Base-by-base conservation (phyloP, 192 early-diverging fungal species). In the Pilaira anomala region DNA sequence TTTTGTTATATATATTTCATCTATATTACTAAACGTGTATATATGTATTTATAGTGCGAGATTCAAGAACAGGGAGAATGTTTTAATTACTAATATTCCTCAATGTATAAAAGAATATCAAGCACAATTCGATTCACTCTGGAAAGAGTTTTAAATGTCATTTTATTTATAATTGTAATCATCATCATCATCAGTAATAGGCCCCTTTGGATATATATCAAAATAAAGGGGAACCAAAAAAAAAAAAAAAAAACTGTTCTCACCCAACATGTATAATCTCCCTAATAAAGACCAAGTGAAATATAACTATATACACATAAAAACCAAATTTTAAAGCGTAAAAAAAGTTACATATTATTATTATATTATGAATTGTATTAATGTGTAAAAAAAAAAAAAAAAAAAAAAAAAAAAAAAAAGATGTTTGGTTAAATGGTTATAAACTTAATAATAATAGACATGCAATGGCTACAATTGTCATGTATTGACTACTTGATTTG, bases 51-150 rank as follows among this genome's bases (percentile, higher is more conserved):
- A 74, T 44, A 71, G 80, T 12, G 87, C 87, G 7, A 84, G 88
- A 45, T 82, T 80, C 45, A 76, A 80, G 56, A 90, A 90, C 71
- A 80, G 80, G 39, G 88, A 90, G 65, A 81, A 88, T 16, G 75
- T 86, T 46, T 78, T 87, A 16, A 77, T 86, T 64, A 88, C 84
- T 30, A 87, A 87, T 71, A 73, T 81, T 44, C 76, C 79, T 4
- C 63, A 72, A 54, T 81, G 82, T 30, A 82, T 85, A 7, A 59
- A 79, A 53, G 83, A 69, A 1, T 88, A 82, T 62, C 73, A 81
- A 46, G 56, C 56, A 14, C 82, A 90, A 71, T 90, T 86, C 67
- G 81, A 87, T 11, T 56, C 55, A 28, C 78, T 90, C 0, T 90
- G 87, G 88, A 26, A 39, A 18, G 64, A 75, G 53, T 87, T 88